phyloP scores from a whole-genome alignment of 305 asterid species.

The Striga hermonthica region DNA sequence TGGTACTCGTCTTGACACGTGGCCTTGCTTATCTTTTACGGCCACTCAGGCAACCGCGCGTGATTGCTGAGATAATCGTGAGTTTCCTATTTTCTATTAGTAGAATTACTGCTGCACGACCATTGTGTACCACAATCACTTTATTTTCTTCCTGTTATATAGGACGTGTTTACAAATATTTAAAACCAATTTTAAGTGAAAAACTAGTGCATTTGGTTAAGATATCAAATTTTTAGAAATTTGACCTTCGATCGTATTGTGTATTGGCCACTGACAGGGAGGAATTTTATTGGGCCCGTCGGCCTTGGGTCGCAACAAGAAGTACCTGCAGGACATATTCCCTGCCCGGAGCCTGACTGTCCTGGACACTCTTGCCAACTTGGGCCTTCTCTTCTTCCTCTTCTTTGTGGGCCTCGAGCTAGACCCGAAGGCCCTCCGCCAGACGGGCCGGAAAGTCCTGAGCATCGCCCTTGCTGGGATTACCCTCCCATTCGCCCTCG shows the following conservation, averaged over 20 bases:
- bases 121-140: background rate
- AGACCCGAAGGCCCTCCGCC: slow-evolving; percentile 52
- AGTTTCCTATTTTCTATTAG: slow-evolving; percentile 28
- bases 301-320: slow-evolving; percentile 62
- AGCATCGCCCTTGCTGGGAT: slow-evolving; percentile 80
- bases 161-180: background rate
- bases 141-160: background rate
- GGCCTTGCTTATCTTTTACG: slow-evolving; percentile 59
- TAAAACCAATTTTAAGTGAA: no score
- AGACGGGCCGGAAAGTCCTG: slow-evolving; percentile 73
- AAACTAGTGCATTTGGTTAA: no score
- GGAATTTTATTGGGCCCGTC: slow-evolving; percentile 91
- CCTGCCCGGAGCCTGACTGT: slow-evolving; percentile 75
- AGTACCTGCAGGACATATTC: slow-evolving; percentile 53
- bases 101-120: background rate
- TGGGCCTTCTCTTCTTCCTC: slow-evolving; percentile 80
- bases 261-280: slow-evolving; percentile 46
- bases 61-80: slow-evolving; percentile 79
- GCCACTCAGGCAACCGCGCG: slow-evolving; percentile 86
- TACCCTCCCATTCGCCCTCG: slow-evolving; percentile 61
- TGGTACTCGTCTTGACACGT: slow-evolving; percentile 60
- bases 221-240: background rate
- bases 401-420: slow-evolving; percentile 88
- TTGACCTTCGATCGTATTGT: background rate
- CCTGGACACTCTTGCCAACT: slow-evolving; percentile 78